phyloP scores from a whole-genome alignment of 495 filamentous ascomycete genomes.

The Xanthoparmelia taractica region DNA sequence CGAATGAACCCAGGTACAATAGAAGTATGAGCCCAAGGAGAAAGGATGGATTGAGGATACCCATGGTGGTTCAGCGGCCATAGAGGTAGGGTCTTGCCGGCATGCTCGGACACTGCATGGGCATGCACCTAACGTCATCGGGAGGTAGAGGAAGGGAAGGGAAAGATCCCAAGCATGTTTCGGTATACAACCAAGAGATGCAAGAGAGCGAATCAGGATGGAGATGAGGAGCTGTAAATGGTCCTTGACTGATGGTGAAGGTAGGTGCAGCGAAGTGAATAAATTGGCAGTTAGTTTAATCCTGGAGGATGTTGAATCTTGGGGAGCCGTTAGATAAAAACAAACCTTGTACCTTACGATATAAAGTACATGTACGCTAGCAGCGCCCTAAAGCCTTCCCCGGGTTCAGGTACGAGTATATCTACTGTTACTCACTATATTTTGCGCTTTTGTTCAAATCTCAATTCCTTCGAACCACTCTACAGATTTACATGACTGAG shows the following conservation, averaged over 20 bases:
- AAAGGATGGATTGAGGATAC: conserved; percentile 63
- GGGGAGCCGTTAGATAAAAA: neutral
- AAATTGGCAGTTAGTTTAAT: too few relatives aligned
- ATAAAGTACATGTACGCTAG: too few relatives aligned
- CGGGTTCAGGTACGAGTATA: too few relatives aligned
- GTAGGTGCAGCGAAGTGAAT: neutral
- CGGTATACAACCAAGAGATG: neutral
- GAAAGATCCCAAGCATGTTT: neutral
- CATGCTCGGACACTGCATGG: conserved; percentile 18
- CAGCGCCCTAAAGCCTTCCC: too few relatives aligned
- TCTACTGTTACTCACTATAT: too few relatives aligned
- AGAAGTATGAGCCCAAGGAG: conserved; percentile 75
- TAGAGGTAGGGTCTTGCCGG: conserved; percentile 15
- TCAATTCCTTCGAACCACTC: too few relatives aligned
- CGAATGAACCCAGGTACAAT: conserved; percentile 82
- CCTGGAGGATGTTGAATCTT: too few relatives aligned
- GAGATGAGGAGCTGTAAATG: too few relatives aligned
- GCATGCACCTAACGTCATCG: neutral
- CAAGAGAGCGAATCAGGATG: neutral
- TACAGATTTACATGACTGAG: too few relatives aligned
- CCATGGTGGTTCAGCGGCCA: conserved; percentile 41
- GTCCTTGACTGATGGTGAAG: too few relatives aligned
- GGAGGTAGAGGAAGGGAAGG: neutral
- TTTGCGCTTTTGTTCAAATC: too few relatives aligned
- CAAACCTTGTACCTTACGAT: neutral